phyloP scores from a whole-genome alignment of 164 flowering plant species.

The Vitis labrusca region DNA sequence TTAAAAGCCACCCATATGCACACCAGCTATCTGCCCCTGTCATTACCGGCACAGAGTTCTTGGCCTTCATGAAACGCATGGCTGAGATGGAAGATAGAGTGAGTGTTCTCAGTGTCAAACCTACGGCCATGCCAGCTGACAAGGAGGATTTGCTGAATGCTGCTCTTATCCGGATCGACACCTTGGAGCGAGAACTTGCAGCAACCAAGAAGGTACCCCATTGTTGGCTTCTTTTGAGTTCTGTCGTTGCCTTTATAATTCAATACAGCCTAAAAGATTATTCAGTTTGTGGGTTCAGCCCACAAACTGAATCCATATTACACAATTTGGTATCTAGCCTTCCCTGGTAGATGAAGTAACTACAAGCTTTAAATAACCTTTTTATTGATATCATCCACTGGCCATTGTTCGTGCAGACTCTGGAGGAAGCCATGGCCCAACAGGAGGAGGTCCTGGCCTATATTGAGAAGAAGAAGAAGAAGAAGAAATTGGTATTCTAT shows the following conservation, averaged over 20 bases:
- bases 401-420: constrained; percentile 24
- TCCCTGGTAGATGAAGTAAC: no score
- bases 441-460: constrained; percentile 45
- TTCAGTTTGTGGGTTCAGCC: no score
- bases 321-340: no score
- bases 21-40: constrained; percentile 20
- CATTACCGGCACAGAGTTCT: constrained; percentile 32
- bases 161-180: constrained; percentile 42
- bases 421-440: constrained; percentile 38
- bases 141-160: constrained; percentile 54
- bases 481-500: constrained; percentile 38
- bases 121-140: constrained; percentile 45
- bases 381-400: not conserved
- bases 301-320: no score
- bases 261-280: no score
- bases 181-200: constrained; percentile 54
- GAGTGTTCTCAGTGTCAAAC: constrained; percentile 29
- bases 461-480: constrained; percentile 53
- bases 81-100: constrained; percentile 57
- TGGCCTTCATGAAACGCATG: constrained; percentile 53
- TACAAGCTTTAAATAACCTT: no score
- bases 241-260: no score
- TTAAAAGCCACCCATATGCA: constrained; percentile 17
- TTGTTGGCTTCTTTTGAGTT: not conserved
- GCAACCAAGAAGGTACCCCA: constrained; percentile 48